These are phyloP conservation scores for Phytophthora europaea DNA, from an alignment of 352 stramenopile species.

Conservation along the genomic window DNA sequence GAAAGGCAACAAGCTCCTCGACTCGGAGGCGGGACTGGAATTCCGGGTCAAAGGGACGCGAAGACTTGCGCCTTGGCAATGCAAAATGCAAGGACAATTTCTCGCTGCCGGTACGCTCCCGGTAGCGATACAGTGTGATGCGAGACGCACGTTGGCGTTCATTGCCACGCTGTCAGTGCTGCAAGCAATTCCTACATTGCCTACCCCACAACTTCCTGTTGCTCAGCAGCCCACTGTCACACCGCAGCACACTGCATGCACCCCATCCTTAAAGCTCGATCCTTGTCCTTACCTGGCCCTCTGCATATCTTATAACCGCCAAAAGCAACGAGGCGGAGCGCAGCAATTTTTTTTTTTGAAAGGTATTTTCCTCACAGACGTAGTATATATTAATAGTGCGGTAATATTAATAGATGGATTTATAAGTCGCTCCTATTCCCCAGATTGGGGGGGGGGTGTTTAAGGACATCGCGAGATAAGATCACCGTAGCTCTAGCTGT, in stretches of 20 bases:
- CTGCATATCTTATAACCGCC: too few species aligned
- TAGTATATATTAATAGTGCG: neutral
- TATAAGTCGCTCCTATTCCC: too few species aligned
- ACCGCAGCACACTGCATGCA: neutral
- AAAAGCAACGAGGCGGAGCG: neutral
- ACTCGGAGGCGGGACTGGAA: conserved; percentile 68
- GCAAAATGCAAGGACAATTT: too few species aligned
- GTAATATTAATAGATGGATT: too few species aligned
- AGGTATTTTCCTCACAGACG: neutral
- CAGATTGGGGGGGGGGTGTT: too few species aligned
- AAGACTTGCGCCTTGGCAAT: neutral
- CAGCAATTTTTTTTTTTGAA: neutral
- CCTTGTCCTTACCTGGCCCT: too few species aligned
- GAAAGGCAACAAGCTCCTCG: conserved; percentile 90
- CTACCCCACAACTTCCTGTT: neutral
- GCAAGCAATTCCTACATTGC: neutral
- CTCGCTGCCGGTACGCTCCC: too few species aligned
- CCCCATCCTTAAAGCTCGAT: neutral
- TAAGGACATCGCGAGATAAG: too few species aligned
- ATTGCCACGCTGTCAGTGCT: neutral
- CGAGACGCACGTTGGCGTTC: neutral
- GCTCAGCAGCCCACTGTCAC: neutral
- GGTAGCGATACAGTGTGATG: neutral
- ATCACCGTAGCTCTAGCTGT: too few species aligned
- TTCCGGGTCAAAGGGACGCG: neutral